Evolutionary conservation across 2,329 filamentous ascomycete genomes (phyloP), one percentile per base, ranked within the genome.

Genomic region (Cladosporium sp.): DNA sequence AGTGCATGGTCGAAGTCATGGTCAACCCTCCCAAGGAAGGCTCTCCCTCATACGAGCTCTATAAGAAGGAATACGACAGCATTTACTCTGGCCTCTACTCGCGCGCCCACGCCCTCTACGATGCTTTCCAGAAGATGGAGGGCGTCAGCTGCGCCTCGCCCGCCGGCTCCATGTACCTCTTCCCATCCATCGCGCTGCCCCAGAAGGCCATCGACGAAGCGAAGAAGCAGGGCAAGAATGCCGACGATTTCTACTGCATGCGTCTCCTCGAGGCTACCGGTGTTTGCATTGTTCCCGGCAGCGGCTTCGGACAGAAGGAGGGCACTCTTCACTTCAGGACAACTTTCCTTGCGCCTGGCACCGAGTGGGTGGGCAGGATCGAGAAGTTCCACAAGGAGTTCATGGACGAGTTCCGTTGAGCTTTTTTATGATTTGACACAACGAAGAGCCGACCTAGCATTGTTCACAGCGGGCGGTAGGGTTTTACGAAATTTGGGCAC

Each of bases 121-220:
- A 93, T 73, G 93, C 94, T 31, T 99, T 99, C 81, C 84, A 88
- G 78, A 82, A 92, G 76, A 98, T 99, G 95, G 94, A 98, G 80
- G 95, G 95, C 66, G 94, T 99, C 66, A 87, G 93, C 78, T 97
- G 93, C 80, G 90, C 91, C 73, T 85, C 88, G 72, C 95, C 95
- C 65, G 91, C 97, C 85, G 95, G 95, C 67, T 90, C 91, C 77
- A 99, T 99, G 95, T 99, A 99, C 83, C 90, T 99, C 74, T 99
- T 98, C 87, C 95, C 95, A 28, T 95, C 92, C 72, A 96, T 99
- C 80, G 88, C 83, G 37, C 83, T 99, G 28, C 87, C 95, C 1
- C 72, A 80, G 28, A 92, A 91, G 80, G 95, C 93, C 49, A 80
- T 89, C 68, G 89, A 89, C 70, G 91, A 91, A 18, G 95, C 95